Percentiles rank a stretch among this genome's conserved stretches.
phyloP scores from a whole-genome alignment of 2,329 filamentous ascomycete genomes.

The Neofusicoccum sp. region DNA sequence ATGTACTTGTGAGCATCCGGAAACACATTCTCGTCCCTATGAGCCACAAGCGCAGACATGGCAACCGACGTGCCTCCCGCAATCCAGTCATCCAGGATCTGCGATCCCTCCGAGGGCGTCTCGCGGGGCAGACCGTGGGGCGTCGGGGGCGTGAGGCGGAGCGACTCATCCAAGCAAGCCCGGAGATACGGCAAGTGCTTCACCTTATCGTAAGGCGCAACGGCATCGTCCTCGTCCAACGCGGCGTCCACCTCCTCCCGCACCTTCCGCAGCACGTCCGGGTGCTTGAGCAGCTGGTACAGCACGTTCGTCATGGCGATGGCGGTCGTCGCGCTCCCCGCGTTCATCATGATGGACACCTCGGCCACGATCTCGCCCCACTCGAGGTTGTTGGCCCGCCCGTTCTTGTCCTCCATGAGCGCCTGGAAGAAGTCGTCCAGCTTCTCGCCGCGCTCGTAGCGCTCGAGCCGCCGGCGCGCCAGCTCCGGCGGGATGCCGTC shows the following conservation, averaged over 20 bases:
- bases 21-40: constrained; percentile 53
- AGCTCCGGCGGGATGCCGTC: constrained; percentile 45
- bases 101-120: constrained; percentile 24
- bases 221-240: constrained; percentile 15
- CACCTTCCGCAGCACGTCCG: constrained; percentile 25
- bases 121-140: constrained; percentile 29
- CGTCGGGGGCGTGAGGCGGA: constrained; percentile 24
- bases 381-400: neutral
- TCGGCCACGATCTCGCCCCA: constrained; percentile 12
- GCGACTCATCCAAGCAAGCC: constrained; percentile 34
- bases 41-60: constrained; percentile 39
- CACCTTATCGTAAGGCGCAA: constrained; percentile 24
- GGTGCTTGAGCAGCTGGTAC: constrained; percentile 39
- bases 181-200: constrained; percentile 28
- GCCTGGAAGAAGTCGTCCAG: constrained; percentile 15
- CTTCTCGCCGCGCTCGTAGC: constrained; percentile 36
- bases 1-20: constrained; percentile 45
- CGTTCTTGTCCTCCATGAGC: constrained; percentile 16
- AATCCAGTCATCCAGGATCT: constrained; percentile 28
- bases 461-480: constrained; percentile 43
- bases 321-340: constrained; percentile 38
- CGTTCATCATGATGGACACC: constrained; percentile 23
- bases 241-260: constrained; percentile 24
- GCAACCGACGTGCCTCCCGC: constrained; percentile 38
- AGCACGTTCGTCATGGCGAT: constrained; percentile 33